Percentiles rank a stretch among this genome's conserved stretches.
Conservation (phyloP, 768 basidiomycete species). For the Antrodiella citrinella region DNA sequence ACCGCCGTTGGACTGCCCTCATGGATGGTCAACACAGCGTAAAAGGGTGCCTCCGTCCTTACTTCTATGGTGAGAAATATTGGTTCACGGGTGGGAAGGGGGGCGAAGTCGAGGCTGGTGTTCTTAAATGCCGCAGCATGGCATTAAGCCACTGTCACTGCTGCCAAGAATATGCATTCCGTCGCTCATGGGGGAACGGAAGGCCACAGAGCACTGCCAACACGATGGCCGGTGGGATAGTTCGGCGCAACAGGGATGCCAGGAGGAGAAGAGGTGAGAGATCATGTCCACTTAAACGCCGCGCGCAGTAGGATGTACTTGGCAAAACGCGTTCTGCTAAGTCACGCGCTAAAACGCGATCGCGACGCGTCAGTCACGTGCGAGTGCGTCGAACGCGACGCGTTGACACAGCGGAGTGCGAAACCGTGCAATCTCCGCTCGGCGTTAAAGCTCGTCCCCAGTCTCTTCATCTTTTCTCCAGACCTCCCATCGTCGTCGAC, state of each 20-base stretch:
- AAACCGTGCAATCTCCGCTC: constrained; percentile 19
- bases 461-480: constrained; percentile 9
- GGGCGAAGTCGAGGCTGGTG: no score
- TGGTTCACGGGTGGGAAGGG: no score
- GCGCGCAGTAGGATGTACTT: no score
- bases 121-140: not conserved
- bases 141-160: no score
- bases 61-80: not conserved
- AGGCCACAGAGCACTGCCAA: not conserved
- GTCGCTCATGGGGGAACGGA: not conserved
- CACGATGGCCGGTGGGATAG: not conserved
- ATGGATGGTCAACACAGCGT: no score
- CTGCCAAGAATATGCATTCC: no score
- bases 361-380: constrained; percentile 17
- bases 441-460: constrained; percentile 11
- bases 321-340: not conserved
- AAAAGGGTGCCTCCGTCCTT: no score
- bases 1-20: no score
- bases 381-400: constrained; percentile 15
- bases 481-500: constrained; percentile 12
- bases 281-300: constrained; percentile 10
- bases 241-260: not conserved
- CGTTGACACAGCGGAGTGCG: constrained; percentile 21
- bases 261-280: constrained; percentile 1
- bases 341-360: not conserved